Evolutionary conservation across 345 rosid genomes (phyloP).

Genomic region (Luvunga scandens): DNA sequence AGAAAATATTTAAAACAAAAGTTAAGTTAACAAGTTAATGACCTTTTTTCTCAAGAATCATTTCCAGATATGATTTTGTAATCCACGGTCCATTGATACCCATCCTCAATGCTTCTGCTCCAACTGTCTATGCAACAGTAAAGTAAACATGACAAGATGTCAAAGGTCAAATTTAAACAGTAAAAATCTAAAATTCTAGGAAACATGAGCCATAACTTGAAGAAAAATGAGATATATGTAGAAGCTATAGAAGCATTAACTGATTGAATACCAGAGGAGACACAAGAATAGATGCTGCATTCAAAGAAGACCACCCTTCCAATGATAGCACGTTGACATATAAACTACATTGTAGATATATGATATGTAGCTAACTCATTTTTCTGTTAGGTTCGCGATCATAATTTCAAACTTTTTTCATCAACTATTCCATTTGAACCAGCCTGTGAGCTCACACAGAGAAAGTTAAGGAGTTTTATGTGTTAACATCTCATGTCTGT

Average conservation of each 20-base stretch:
- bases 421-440: background rate
- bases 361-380: background rate
- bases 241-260: background rate
- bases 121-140: slow-evolving; percentile 67
- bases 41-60: slow-evolving; percentile 97
- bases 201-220: background rate
- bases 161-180: slow-evolving; percentile 5
- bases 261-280: background rate
- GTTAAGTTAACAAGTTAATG: slow-evolving; percentile 15
- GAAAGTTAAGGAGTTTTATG: background rate
- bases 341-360: background rate
- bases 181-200: background rate
- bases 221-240: background rate
- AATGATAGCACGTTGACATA: background rate
- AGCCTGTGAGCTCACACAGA: background rate
- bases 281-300: background rate
- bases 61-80: slow-evolving; percentile 91
- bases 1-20: slow-evolving; percentile 1
- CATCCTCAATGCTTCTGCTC: slow-evolving; percentile 82
- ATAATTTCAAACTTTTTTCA: background rate
- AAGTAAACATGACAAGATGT: slow-evolving; percentile 18
- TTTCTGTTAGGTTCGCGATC: background rate
- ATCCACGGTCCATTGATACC: slow-evolving; percentile 88
- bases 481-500: background rate
- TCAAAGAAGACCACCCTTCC: background rate